phyloP scores from a whole-genome alignment of 78 protist species.

The Protostelium mycophagum region DNA sequence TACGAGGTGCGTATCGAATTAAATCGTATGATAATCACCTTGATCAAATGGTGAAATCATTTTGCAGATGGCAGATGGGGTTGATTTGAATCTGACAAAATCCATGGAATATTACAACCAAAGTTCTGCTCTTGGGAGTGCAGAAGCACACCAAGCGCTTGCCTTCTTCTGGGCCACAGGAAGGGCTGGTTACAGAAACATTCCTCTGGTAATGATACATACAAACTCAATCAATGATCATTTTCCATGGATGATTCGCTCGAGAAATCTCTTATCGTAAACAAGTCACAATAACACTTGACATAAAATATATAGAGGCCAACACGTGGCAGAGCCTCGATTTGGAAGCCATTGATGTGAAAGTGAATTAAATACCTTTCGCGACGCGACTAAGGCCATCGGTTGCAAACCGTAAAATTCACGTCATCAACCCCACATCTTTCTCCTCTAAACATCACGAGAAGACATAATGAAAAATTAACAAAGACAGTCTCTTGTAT shows the following conservation, averaged over 20 bases:
- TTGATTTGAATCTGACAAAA: conserved; percentile 13
- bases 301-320: no score
- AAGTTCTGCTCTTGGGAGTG: conserved; percentile 30
- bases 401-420: no score
- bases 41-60: neutral
- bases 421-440: no score
- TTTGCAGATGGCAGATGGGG: conserved; percentile 34
- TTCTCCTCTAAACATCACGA: no score
- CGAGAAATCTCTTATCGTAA: no score
- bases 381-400: no score
- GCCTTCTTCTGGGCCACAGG: conserved; percentile 61
- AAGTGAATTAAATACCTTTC: no score
- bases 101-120: conserved; percentile 37
- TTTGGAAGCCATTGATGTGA: no score
- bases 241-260: conserved; percentile 20
- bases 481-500: conserved; percentile 29
- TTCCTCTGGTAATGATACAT: neutral
- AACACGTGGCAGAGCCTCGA: no score
- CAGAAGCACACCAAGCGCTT: conserved; percentile 39
- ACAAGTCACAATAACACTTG: no score
- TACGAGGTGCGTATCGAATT: neutral
- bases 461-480: no score
- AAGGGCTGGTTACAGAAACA: conserved; percentile 5
- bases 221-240: neutral
- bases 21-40: neutral